Percentiles rank a stretch among this genome's conserved stretches.
phyloP scores from a whole-genome alignment of 1,139 yeast genomes.

The Suhomyces wounanorum region DNA sequence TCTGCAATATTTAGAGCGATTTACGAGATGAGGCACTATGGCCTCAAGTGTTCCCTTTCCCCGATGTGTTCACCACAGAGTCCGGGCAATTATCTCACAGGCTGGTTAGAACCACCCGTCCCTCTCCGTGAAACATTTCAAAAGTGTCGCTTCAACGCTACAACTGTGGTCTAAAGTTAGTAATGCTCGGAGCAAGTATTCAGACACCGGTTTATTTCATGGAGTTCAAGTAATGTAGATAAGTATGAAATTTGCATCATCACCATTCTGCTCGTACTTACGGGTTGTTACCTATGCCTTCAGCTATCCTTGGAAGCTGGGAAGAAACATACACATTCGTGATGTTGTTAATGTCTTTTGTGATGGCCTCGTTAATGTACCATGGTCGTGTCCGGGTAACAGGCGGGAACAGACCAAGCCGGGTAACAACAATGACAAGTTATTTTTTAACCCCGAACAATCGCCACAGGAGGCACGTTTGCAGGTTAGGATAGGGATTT shows the following conservation, averaged over 20 bases:
- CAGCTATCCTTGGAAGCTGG: too few relatives aligned
- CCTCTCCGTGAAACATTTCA: neutral
- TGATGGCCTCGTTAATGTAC: neutral
- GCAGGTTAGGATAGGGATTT: slow-evolving; percentile 5
- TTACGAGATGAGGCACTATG: slow-evolving; percentile 1
- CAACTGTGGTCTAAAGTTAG: slow-evolving; percentile 5
- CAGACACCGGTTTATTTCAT: slow-evolving; percentile 10
- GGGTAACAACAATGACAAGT: slow-evolving; percentile 2
- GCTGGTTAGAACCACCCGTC: neutral
- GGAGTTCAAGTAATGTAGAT: slow-evolving; percentile 22
- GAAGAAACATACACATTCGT: neutral
- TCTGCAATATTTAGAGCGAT: neutral
- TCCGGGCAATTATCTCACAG: neutral
- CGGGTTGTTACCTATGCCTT: neutral
- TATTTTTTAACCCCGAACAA: slow-evolving; percentile 8
- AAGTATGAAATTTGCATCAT: slow-evolving; percentile 13
- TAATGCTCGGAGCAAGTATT: slow-evolving; percentile 3
- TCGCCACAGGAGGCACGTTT: slow-evolving; percentile 5
- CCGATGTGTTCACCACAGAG: neutral
- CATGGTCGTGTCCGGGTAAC: slow-evolving; percentile 3
- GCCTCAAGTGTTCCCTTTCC: neutral
- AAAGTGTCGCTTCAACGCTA: neutral
- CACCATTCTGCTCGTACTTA: slow-evolving; percentile 12
- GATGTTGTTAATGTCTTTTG: neutral
- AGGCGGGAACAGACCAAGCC: neutral